A percentile compares a stretch with the other conserved stretches of the same genome.
These are phyloP conservation scores for Brassica carinata DNA, from an alignment of 345 rosid genomes.

Conservation along the genomic window DNA sequence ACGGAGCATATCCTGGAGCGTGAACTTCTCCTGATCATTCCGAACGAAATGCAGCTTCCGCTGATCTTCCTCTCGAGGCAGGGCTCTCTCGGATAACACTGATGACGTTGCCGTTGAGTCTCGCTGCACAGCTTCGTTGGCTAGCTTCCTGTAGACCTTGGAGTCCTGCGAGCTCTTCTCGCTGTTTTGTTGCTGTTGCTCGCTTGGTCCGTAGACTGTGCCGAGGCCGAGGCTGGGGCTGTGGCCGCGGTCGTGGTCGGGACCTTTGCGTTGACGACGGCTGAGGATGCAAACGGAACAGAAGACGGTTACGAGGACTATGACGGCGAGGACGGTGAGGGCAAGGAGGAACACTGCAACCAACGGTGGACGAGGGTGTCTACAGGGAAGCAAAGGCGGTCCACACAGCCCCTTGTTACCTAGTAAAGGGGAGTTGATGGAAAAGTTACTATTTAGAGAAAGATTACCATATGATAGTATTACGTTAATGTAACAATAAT, in stretches of 20 bases:
- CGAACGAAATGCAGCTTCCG: slow-evolving; percentile 59
- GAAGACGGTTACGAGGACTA: slow-evolving; percentile 26
- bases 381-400: slow-evolving; percentile 64
- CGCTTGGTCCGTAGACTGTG: slow-evolving; percentile 12
- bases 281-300: slow-evolving; percentile 34
- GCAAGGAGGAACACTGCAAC: slow-evolving; percentile 41
- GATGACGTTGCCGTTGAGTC: slow-evolving; percentile 15
- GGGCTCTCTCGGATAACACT: slow-evolving; percentile 6
- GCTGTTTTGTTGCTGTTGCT: background rate
- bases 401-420: slow-evolving; percentile 77
- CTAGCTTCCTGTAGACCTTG: slow-evolving; percentile 38
- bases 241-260: slow-evolving; percentile 3
- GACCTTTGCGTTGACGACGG: slow-evolving; percentile 12
- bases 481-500: too few species aligned
- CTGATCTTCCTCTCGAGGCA: slow-evolving; percentile 24
- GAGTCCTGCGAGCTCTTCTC: slow-evolving; percentile 34
- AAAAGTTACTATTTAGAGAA: too few species aligned
- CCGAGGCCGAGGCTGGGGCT: background rate
- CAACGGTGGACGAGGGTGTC: slow-evolving; percentile 30
- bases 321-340: slow-evolving; percentile 39
- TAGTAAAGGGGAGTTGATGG: slow-evolving; percentile 14
- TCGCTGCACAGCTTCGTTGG: slow-evolving; percentile 17
- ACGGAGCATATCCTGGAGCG: slow-evolving; percentile 73
- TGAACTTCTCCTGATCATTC: slow-evolving; percentile 57
- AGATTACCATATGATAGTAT: too few species aligned